These are phyloP conservation scores for Ganoderma resinaceum DNA, from an alignment of 1,284 basidiomycete species.

Conservation along the genomic window DNA sequence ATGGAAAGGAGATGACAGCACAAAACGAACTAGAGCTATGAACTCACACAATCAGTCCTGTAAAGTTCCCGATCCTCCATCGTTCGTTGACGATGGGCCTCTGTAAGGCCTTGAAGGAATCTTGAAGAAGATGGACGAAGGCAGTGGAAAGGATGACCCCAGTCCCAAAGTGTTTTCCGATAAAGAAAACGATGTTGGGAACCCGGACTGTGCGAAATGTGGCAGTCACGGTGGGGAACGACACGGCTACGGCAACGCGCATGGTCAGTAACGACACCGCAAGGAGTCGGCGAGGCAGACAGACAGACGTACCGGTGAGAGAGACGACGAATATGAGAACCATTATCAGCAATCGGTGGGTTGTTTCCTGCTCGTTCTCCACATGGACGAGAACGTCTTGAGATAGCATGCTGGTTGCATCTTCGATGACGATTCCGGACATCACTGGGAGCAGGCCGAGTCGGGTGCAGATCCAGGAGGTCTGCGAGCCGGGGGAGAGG, in stretches of 20 bases:
- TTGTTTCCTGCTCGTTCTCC: constrained; percentile 15
- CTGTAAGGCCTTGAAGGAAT: constrained; percentile 69
- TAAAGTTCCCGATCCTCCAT: constrained; percentile 60
- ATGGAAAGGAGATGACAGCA: too few relatives aligned
- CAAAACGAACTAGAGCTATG: background rate
- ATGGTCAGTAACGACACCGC: background rate
- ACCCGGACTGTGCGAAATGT: constrained; percentile 59
- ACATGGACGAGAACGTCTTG: background rate
- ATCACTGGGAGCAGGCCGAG: constrained; percentile 2
- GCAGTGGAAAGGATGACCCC: constrained; percentile 83
- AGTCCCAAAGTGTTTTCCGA: constrained; percentile 84
- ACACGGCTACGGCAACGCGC: constrained; percentile 55
- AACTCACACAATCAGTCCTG: constrained; percentile 76
- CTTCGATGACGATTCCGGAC: constrained; percentile 1
- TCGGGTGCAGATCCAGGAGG: background rate
- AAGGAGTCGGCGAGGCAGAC: background rate
- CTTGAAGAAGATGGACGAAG: constrained; percentile 79
- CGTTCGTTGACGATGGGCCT: constrained; percentile 51
- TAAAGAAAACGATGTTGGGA: constrained; percentile 73
- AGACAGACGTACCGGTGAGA: constrained; percentile 42
- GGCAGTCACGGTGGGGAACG: constrained; percentile 71
- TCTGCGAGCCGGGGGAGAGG: background rate
- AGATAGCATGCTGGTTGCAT: constrained; percentile 15
- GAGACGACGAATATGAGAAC: constrained; percentile 45
- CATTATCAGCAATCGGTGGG: constrained; percentile 36